A percentile compares a stretch with the other conserved stretches of the same genome.
Evolutionary conservation across 1,284 basidiomycete species (phyloP).

Genomic region (Thecaphora thlaspeos): DNA sequence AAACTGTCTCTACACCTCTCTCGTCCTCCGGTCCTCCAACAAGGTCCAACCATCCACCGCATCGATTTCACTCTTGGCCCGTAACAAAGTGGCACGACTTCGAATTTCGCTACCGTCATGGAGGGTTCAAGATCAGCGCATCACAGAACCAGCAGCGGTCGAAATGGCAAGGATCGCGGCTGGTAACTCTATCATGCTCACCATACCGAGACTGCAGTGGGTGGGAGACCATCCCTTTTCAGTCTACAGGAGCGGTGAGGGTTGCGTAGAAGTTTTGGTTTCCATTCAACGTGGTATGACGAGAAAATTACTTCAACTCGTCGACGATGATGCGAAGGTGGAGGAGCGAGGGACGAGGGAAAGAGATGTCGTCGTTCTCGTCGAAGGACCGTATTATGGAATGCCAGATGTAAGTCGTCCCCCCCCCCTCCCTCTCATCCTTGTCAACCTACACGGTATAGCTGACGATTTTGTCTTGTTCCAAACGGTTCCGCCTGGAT

Average conservation of each 20-base stretch:
- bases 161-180: slow-evolving; percentile 7
- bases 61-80: slow-evolving; percentile 3
- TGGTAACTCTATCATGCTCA: slow-evolving; percentile 32
- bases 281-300: slow-evolving; percentile 32
- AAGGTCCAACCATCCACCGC: slow-evolving; percentile 10
- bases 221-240: slow-evolving; percentile 43
- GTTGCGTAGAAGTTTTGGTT: slow-evolving; percentile 26
- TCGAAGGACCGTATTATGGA: slow-evolving; percentile 38
- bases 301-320: slow-evolving; percentile 9
- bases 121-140: slow-evolving; percentile 3
- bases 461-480: not conserved
- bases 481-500: not conserved
- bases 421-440: no score
- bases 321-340: not conserved
- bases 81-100: slow-evolving; percentile 8
- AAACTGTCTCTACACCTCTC: not conserved
- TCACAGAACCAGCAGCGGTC: not conserved
- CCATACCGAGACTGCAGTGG: slow-evolving; percentile 28
- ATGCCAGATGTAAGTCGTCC: slow-evolving; percentile 14
- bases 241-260: slow-evolving; percentile 11
- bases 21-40: not conserved
- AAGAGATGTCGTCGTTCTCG: slow-evolving; percentile 11
- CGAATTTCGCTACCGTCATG: slow-evolving; percentile 22
- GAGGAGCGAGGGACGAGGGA: not conserved
- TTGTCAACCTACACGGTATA: no score